Base-by-base conservation (phyloP, 805 yeast genomes). In the Kluyveromyces starmeri region DNA sequence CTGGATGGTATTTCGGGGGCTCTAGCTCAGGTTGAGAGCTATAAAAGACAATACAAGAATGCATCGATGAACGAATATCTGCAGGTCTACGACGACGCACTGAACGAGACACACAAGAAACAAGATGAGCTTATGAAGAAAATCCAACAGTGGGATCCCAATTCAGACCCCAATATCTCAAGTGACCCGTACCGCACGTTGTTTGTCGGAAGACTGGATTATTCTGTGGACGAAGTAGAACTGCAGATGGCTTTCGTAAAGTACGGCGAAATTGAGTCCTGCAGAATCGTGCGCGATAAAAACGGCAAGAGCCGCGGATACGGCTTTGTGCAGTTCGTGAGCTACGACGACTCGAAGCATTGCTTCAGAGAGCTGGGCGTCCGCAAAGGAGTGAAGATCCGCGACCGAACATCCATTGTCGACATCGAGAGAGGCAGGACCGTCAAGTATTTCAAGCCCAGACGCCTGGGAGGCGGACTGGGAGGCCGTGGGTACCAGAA, bases 391-490 rank as follows among this genome's bases (percentile, higher is more conserved):
- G 42, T 67, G 32, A 54, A 53, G n/a, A 51, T 81, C 13, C 64
- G 70, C 15, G 72, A 69, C 6, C 60, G 86, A 29, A 60, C 67
- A 4, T 66, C 78, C 6, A 57, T 80, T n/a, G 82, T 78, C 1
- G 94, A 83, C 48, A 68, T 73, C 30, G 92, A 81, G 50, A 55
- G 89, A 38, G 82, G 85, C 2, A 59, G 92, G 29, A 55, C 74
- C 1, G 69, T 71, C 11, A 70, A 78, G 36, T 71, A 68, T 44
- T 83, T 88, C 81, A 69, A 67, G 36, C 92, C 94, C 1, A 53
- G 81, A 46, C 55, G 89, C 39, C 62, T 89, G 2, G 96, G 95
- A 1, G 96, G 96, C 4, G 96, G 96, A 0, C 58, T 83, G n/a
- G 96, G 96, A 4, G 95, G 95, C 1, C 65, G 92, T 36, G 75